A percentile compares a stretch with the other conserved stretches of the same genome.
Conservation (phyloP, 169 alveolate species). For the Cryptosporidium ubiquitum region DNA sequence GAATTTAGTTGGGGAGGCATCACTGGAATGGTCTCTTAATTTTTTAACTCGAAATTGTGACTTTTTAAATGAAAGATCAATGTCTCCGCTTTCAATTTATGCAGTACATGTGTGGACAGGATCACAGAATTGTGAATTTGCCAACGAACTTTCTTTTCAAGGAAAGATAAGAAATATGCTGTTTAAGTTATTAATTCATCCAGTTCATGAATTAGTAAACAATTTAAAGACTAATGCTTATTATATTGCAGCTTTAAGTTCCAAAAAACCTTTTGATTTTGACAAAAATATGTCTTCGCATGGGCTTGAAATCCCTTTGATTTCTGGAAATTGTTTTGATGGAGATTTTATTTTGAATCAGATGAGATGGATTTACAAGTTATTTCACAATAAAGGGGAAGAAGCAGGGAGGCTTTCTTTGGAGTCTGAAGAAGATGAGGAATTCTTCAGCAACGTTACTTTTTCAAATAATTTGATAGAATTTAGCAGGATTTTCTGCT, state of each 20-base stretch:
- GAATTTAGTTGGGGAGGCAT: slow-evolving; percentile 33
- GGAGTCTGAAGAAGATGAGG: slow-evolving; percentile 4
- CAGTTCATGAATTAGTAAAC: slow-evolving; percentile 60
- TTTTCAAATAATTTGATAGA: slow-evolving; percentile 5
- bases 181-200: slow-evolving; percentile 65
- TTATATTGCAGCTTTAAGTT: slow-evolving; percentile 32
- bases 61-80: slow-evolving; percentile 39
- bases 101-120: slow-evolving; percentile 72
- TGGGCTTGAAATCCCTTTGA: slow-evolving; percentile 55
- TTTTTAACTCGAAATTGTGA: slow-evolving; percentile 35
- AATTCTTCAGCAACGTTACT: neutral
- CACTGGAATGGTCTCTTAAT: slow-evolving; percentile 68
- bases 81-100: slow-evolving; percentile 60
- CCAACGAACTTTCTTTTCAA: slow-evolving; percentile 6
- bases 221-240: slow-evolving; percentile 27
- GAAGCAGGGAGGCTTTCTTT: neutral
- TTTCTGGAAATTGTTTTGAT: slow-evolving; percentile 39
- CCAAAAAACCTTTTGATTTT: neutral
- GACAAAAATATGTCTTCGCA: neutral
- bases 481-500: slow-evolving; percentile 20
- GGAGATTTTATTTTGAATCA: slow-evolving; percentile 44
- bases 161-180: slow-evolving; percentile 59
- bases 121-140: slow-evolving; percentile 49
- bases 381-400: neutral
- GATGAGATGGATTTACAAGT: slow-evolving; percentile 25